Percentiles rank a stretch among this genome's conserved stretches.
Evolutionary conservation across 73 alveolate genomes (phyloP).

Genomic region (Paramecium pentaurelia): DNA sequence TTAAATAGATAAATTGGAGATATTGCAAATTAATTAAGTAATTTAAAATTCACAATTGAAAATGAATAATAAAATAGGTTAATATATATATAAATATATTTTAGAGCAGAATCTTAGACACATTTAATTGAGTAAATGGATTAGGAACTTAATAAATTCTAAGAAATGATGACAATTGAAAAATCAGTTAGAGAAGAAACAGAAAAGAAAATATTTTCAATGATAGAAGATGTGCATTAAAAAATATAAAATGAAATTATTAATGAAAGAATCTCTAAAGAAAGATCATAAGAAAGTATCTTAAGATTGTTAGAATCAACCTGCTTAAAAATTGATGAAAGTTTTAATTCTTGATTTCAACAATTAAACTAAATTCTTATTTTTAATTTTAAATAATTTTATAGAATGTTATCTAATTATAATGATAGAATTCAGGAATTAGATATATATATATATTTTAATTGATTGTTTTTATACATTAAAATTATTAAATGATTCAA

Average conservation of each 20-base stretch:
- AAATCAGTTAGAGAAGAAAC: constrained; percentile 71
- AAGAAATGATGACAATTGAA: constrained; percentile 61
- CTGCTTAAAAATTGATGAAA: constrained; percentile 70
- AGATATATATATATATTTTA: too few relatives aligned
- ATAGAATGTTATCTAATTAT: background rate
- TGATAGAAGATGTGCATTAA: constrained; percentile 68
- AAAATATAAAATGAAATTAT: constrained; percentile 58
- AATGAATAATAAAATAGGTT: background rate
- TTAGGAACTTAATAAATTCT: constrained; percentile 52
- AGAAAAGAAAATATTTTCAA: constrained; percentile 57
- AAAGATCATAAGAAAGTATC: constrained; percentile 66
- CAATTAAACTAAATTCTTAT: background rate
- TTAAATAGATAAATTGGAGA: background rate
- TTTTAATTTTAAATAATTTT: too few relatives aligned
- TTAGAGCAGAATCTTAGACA: background rate
- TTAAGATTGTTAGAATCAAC: constrained; percentile 70
- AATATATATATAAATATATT: background rate
- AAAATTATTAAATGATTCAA: background rate
- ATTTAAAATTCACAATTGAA: background rate
- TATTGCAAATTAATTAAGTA: background rate
- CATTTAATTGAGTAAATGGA: constrained; percentile 11
- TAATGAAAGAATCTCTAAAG: constrained; percentile 63
- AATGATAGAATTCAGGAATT: background rate
- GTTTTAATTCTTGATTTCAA: background rate
- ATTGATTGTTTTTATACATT: too few relatives aligned